Conservation (phyloP, 768 basidiomycete species). For the Amanita fuliginea region DNA sequence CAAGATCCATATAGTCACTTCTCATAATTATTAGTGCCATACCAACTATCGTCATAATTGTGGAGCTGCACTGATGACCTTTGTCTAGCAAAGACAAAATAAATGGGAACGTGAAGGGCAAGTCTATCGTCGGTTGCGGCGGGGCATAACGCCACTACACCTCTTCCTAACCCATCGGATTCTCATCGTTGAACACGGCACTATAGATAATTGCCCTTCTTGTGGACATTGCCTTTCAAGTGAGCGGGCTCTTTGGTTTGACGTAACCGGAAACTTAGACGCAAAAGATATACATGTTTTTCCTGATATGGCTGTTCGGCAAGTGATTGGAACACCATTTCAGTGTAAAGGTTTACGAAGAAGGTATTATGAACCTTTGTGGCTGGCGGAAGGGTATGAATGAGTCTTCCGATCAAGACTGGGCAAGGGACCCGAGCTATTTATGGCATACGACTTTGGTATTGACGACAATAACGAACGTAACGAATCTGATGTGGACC, state of each 20-base stretch:
- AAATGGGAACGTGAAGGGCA: constrained; percentile 62
- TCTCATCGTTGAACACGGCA: constrained; percentile 47
- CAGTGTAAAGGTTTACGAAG: constrained; percentile 25
- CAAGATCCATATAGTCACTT: constrained; percentile 63
- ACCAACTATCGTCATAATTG: constrained; percentile 63
- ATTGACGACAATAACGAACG: constrained; percentile 20
- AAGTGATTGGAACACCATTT: constrained; percentile 60
- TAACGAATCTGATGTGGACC: constrained; percentile 20
- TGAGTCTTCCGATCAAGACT: constrained; percentile 19
- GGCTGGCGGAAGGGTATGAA: constrained; percentile 46
- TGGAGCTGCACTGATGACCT: constrained; percentile 34
- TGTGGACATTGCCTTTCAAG: constrained; percentile 67
- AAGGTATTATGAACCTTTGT: no score
- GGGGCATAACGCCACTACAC: constrained; percentile 25
- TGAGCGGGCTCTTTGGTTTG: constrained; percentile 20
- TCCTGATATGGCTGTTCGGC: constrained; percentile 65
- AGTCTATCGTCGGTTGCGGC: constrained; percentile 39
- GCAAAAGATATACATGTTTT: constrained; percentile 61
- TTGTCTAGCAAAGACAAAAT: constrained; percentile 50
- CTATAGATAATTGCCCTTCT: no score
- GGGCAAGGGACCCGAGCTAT: no score
- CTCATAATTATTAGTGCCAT: constrained; percentile 52
- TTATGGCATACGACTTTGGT: neutral
- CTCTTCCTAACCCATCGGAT: constrained; percentile 46
- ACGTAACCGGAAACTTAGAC: constrained; percentile 13